Evolutionary conservation across 495 filamentous ascomycete genomes (phyloP), one percentile per base, ranked within the genome.

Genomic region (Immersiella caudata): DNA sequence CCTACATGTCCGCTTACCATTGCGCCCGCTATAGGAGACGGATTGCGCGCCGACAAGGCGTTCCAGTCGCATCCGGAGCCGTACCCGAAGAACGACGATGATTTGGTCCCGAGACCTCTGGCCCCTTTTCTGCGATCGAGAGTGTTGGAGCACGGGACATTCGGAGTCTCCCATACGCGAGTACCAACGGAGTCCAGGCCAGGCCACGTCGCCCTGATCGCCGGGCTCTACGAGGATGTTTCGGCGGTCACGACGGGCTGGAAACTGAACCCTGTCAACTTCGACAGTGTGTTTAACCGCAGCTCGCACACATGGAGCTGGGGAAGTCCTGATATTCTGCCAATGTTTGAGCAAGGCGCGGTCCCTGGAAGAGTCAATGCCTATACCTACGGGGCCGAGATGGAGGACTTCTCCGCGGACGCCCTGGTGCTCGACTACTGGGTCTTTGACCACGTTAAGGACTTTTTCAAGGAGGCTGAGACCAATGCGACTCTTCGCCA

Each of bases 251-350:
- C 90, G 35, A 99, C 96, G 9, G 96, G 96, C 16, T 99, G 96
- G 96, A 98, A 98, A 78, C 79, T 97, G 72, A 99, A 99, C 75
- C 95, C 96, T 0, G 96, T 99, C 68, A 92, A 97, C 75, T 99
- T 99, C 73, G 96, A 99, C 80, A 97, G 94, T 71, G 91, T 99
- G 11, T 99, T 99, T 85, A 99, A 99, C 74, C 88, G 91, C 65
- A 97, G 94, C 74, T 82, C 91, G 29, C 96, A 98, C 79, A 98
- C 96, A 4, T 99, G 96, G 96, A 94, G 93, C 76, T 99, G 96
- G 96, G 95, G 96, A 8, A 97, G 94, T 72, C 94, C 94, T 14
- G 96, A 99, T 81, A 99, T 99, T 73, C 80, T 98, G 60, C 92
- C 88, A 12, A 99, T 99, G 96, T 99, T 99, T 74, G 87, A 96